Evolutionary conservation across 441 rosid species (phyloP).

Genomic region (Croton laevigatus): DNA sequence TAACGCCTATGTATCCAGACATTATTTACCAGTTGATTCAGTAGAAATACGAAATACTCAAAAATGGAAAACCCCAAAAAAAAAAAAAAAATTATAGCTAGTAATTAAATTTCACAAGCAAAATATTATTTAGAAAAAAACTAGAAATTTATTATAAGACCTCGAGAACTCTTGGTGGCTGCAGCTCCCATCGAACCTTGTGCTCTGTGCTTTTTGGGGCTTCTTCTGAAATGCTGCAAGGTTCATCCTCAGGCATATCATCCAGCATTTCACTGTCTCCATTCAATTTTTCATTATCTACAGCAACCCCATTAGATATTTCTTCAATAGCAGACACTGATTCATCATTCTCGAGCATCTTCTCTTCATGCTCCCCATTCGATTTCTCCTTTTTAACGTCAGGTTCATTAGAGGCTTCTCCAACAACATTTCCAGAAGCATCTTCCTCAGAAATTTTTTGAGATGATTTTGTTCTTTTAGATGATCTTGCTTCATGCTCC

Average conservation of each 20-base stretch:
- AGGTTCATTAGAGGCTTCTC: conserved; percentile 33
- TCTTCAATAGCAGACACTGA: conserved; percentile 35
- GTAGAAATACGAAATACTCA: background rate
- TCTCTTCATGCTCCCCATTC: conserved; percentile 44
- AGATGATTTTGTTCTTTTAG: conserved; percentile 53
- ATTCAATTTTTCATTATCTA: conserved; percentile 37
- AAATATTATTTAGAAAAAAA: background rate
- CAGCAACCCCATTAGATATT: conserved; percentile 29
- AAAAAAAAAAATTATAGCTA: background rate
- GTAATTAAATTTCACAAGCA: background rate
- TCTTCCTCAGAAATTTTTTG: conserved; percentile 45
- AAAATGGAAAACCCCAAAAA: background rate
- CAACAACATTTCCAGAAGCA: conserved; percentile 32
- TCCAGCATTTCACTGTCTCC: conserved; percentile 46
- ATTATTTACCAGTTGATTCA: conserved; percentile 12
- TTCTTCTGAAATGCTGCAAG: conserved; percentile 40
- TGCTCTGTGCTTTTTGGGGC: conserved; percentile 38
- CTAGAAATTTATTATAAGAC: conserved; percentile 34
- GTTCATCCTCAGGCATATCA: conserved; percentile 41
- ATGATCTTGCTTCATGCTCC: conserved; percentile 64
- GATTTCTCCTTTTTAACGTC: conserved; percentile 33
- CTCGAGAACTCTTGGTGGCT: conserved; percentile 92
- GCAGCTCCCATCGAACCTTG: conserved; percentile 52
- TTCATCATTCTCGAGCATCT: conserved; percentile 40
- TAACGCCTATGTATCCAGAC: conserved; percentile 54